These are phyloP conservation scores for Metarhizium sp. DNA, from an alignment of 2,329 filamentous ascomycete species.

Conservation along the genomic window DNA sequence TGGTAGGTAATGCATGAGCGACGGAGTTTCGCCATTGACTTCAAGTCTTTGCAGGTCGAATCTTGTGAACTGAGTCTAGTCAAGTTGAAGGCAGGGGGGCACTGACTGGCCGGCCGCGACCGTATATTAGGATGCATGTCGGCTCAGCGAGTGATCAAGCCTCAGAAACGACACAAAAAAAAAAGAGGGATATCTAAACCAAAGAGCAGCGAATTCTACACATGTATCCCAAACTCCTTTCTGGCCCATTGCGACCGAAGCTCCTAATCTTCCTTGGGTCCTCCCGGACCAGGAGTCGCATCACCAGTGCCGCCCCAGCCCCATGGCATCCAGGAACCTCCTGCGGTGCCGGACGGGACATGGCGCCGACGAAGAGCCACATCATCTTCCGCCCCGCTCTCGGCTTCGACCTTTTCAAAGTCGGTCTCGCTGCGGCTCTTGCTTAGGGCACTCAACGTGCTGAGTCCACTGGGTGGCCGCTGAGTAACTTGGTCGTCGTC, in stretches of 20 bases:
- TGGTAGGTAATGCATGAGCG: background rate
- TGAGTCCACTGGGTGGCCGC: constrained; percentile 38
- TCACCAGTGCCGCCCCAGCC: constrained; percentile 26
- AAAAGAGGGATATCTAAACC: background rate
- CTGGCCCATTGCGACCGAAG: constrained; percentile 11
- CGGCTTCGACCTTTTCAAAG: constrained; percentile 80
- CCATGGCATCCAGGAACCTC: constrained; percentile 40
- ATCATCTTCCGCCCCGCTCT: constrained; percentile 52
- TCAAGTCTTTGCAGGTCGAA: too few relatives aligned
- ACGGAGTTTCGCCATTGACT: constrained; percentile 1
- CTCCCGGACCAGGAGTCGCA: constrained; percentile 24
- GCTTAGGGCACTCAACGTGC: constrained; percentile 48
- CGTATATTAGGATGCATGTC: background rate
- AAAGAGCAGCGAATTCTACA: constrained; percentile 8
- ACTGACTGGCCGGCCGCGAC: background rate
- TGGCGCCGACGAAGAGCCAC: constrained; percentile 25
- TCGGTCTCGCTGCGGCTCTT: constrained; percentile 82
- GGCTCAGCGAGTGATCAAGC: constrained; percentile 1
- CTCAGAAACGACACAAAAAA: background rate
- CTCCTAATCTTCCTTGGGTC: constrained; percentile 26
- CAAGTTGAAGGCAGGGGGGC: background rate
- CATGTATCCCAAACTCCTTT: constrained; percentile 19
- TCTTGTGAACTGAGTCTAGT: background rate
- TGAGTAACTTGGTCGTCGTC: constrained; percentile 26
- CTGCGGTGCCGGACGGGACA: constrained; percentile 12